Percentiles rank a stretch among this genome's conserved stretches.
Evolutionary conservation across 2,329 filamentous ascomycete genomes (phyloP).

Genomic region (Lachnellula cervina): DNA sequence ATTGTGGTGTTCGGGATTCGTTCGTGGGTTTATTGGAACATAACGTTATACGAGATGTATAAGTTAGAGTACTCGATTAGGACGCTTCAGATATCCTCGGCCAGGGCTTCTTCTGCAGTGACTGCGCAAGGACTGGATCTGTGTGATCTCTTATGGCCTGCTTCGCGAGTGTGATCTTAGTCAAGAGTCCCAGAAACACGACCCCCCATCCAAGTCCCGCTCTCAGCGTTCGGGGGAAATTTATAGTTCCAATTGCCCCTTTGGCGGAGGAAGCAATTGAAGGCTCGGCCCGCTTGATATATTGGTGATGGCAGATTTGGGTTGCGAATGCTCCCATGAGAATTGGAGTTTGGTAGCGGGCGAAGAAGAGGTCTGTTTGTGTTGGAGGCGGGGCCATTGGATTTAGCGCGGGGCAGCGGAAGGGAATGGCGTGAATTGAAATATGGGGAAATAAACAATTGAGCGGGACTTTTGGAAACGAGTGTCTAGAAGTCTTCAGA

Average conservation of each 20-base stretch:
- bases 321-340: constrained; percentile 19
- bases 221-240: constrained; percentile 17
- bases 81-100: background rate
- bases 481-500: background rate
- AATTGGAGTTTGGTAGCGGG: constrained; percentile 20
- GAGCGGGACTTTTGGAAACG: background rate
- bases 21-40: background rate
- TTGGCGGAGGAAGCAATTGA: constrained; percentile 7
- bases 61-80: background rate
- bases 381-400: constrained; percentile 18
- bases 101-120: constrained; percentile 14
- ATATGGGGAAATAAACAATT: background rate
- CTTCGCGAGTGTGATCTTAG: constrained; percentile 22
- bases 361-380: constrained; percentile 22
- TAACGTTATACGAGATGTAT: background rate
- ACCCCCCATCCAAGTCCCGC: constrained; percentile 25
- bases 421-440: constrained; percentile 1
- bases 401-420: constrained; percentile 8
- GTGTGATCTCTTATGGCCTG: constrained; percentile 19
- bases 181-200: constrained; percentile 24
- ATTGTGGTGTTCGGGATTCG: constrained; percentile 15
- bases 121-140: constrained; percentile 19
- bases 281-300: constrained; percentile 17
- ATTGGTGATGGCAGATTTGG: constrained; percentile 23
- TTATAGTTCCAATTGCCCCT: background rate